phyloP scores from a whole-genome alignment of 176 grass and related monocot genomes.

The Triticum turgidum region DNA sequence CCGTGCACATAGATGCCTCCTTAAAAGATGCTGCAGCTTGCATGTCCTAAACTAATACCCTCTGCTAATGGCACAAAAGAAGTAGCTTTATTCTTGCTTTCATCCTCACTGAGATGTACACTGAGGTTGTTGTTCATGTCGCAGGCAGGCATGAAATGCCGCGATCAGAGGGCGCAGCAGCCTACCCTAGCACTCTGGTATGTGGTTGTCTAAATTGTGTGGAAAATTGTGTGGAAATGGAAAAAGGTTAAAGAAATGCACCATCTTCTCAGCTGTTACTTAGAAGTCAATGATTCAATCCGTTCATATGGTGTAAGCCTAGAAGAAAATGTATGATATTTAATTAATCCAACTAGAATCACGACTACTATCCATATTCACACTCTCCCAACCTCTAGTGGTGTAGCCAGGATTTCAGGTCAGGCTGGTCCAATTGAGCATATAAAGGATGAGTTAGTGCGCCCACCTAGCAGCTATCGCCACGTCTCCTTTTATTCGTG shows the following conservation, averaged over 20 bases:
- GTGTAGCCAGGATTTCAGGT: no score
- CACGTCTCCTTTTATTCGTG: no score
- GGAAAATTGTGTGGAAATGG: neutral
- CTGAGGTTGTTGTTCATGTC: neutral
- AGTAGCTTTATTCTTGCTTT: neutral
- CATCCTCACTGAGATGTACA: neutral
- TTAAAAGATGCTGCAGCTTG: conserved; percentile 38
- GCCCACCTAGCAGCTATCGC: no score
- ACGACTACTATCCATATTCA: no score
- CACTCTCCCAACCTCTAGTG: no score
- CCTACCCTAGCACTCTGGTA: no score
- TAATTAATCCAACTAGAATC: no score
- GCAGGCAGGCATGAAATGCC: conserved; percentile 21
- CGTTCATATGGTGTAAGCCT: neutral
- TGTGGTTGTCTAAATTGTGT: no score
- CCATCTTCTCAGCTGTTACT: neutral
- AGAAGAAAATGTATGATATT: no score
- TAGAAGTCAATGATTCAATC: neutral
- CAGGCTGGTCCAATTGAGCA: no score
- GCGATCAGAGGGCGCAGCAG: no score
- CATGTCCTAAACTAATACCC: conserved; percentile 31
- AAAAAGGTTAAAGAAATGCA: neutral
- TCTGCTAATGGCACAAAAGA: neutral
- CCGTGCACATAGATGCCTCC: conserved; percentile 29
- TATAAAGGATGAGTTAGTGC: no score